Evolutionary conservation across 2,329 filamentous ascomycete species (phyloP).

Genomic region (Fusarium algeriense): DNA sequence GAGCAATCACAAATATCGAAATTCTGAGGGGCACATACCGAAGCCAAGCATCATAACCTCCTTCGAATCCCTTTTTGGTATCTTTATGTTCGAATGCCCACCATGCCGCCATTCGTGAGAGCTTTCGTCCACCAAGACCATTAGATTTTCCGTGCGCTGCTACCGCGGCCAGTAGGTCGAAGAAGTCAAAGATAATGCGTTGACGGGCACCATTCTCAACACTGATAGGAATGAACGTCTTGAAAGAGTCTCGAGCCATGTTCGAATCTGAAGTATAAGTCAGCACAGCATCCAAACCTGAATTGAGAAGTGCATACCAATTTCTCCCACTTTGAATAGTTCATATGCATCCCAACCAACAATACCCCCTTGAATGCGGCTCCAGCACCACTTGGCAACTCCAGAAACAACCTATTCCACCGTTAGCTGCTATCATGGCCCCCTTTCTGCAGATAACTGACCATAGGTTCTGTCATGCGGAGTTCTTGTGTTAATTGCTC

Average conservation of each 20-base stretch:
- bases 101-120: conserved; percentile 96
- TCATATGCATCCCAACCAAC: conserved; percentile 98
- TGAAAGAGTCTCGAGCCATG: conserved; percentile 92
- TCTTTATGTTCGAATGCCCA: conserved; percentile 97
- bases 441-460: conserved; percentile 58
- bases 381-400: conserved; percentile 99
- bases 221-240: conserved; percentile 94
- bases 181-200: conserved; percentile 95
- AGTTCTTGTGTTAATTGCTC: conserved; percentile 85
- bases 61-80: conserved; percentile 90
- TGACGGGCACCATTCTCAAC: conserved; percentile 88
- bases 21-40: conserved; percentile 63
- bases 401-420: conserved; percentile 82
- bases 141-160: conserved; percentile 95
- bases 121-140: conserved; percentile 90
- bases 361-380: conserved; percentile 87
- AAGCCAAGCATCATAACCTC: conserved; percentile 90
- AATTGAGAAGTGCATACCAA: conserved; percentile 66
- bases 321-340: conserved; percentile 92
- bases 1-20: conserved; percentile 28
- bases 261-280: conserved; percentile 77
- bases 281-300: conserved; percentile 22
- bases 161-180: conserved; percentile 90
- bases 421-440: conserved; percentile 40
- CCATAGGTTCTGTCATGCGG: conserved; percentile 93